Conservation (phyloP, 768 basidiomycete genomes). For the Glaciozyma antarctica region DNA sequence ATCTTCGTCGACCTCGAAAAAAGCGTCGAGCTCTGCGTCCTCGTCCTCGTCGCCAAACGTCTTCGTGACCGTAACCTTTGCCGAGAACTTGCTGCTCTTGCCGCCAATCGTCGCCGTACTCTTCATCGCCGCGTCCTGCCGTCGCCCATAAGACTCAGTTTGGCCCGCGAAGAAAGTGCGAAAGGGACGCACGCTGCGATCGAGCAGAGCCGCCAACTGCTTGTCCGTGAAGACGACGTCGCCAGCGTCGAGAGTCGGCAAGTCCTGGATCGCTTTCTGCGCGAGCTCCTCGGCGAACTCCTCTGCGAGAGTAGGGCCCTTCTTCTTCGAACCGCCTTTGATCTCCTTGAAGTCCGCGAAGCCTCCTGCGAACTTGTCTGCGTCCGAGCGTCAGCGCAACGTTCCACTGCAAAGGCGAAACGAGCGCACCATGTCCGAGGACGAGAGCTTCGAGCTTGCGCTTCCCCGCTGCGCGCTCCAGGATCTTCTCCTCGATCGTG, state of each 20-base stretch:
- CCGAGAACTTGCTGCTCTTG: neutral
- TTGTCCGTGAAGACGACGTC: constrained; percentile 68
- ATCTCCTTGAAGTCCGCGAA: constrained; percentile 4
- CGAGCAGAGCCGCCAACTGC: constrained; percentile 70
- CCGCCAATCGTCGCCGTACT: constrained; percentile 3
- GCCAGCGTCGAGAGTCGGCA: constrained; percentile 70
- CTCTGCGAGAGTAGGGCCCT: constrained; percentile 45
- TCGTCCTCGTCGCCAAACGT: neutral
- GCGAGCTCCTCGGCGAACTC: constrained; percentile 73
- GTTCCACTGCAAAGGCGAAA: neutral
- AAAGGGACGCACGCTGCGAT: constrained; percentile 47
- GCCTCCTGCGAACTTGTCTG: constrained; percentile 40
- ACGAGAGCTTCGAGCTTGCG: constrained; percentile 86
- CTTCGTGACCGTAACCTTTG: neutral
- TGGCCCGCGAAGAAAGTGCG: neutral
- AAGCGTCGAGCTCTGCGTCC: neutral
- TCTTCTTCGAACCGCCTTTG: constrained; percentile 16
- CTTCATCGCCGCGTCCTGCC: constrained; percentile 24
- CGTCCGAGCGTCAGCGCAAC: constrained; percentile 41
- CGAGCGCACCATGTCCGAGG: constrained; percentile 65
- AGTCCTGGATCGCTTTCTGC: constrained; percentile 51
- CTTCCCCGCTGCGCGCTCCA: constrained; percentile 50
- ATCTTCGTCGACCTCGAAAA: neutral
- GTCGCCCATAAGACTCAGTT: neutral
- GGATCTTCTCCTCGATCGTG: constrained; percentile 84